Conservation (phyloP, 2,329 filamentous ascomycete species). For the Cladosporium oxysporum region DNA sequence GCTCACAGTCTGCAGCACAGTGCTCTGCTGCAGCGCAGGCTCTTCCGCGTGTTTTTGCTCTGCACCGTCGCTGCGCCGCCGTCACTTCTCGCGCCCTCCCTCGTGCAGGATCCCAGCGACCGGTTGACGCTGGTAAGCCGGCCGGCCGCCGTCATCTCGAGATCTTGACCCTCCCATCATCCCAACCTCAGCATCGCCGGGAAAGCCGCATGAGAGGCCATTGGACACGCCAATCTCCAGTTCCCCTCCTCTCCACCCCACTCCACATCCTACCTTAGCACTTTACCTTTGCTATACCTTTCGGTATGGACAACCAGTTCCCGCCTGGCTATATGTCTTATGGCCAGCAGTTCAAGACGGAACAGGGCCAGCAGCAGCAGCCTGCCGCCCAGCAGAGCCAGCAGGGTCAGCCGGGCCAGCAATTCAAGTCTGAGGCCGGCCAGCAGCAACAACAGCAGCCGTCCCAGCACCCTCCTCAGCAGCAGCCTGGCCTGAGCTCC, state of each 20-base stretch:
- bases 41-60: conserved; percentile 6
- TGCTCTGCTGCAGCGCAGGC: conserved; percentile 7
- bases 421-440: conserved; percentile 25
- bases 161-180: not conserved
- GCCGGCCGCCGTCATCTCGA: conserved; percentile 7
- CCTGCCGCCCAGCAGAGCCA: conserved; percentile 25
- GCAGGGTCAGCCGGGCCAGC: conserved; percentile 27
- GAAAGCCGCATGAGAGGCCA: conserved; percentile 23
- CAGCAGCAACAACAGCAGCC: conserved; percentile 28
- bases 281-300: conserved; percentile 19
- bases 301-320: conserved; percentile 32
- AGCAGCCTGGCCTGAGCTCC: conserved; percentile 24
- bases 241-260: conserved; percentile 23
- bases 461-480: conserved; percentile 25
- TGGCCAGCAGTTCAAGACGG: conserved; percentile 24
- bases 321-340: conserved; percentile 32
- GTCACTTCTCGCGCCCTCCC: conserved; percentile 13
- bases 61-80: conserved; percentile 5
- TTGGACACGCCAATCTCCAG: conserved; percentile 23
- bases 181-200: conserved; percentile 11
- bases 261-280: conserved; percentile 20
- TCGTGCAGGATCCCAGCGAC: conserved; percentile 13
- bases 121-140: conserved; percentile 19
- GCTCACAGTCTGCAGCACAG: not conserved
- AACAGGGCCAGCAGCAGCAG: conserved; percentile 28